A percentile compares a stretch with the other conserved stretches of the same genome.
phyloP scores from a whole-genome alignment of 1,284 basidiomycete species.

The Ceratobasidium sp. region DNA sequence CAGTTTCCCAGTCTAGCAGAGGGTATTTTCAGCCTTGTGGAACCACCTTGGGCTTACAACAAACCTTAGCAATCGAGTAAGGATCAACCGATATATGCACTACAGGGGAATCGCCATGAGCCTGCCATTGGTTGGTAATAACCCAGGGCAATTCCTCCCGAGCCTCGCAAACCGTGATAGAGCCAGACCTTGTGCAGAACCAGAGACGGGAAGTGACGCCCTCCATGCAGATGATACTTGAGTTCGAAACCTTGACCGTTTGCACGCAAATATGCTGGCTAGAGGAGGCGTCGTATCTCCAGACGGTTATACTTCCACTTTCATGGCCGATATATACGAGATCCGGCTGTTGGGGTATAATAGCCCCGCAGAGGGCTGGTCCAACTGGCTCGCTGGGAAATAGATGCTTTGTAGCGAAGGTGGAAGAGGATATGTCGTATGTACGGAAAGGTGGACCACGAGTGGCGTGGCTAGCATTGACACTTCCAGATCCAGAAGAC shows the following conservation, averaged over 20 bases:
- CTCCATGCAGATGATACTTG: constrained; percentile 81
- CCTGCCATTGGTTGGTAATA: constrained; percentile 90
- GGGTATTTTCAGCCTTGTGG: background rate
- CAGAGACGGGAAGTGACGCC: constrained; percentile 86
- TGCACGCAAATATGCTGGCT: constrained; percentile 68
- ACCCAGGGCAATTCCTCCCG: constrained; percentile 74
- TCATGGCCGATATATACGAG: constrained; percentile 93
- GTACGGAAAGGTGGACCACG: constrained; percentile 80
- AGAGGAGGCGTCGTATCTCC: constrained; percentile 59
- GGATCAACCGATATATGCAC: constrained; percentile 77
- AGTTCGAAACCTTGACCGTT: constrained; percentile 81
- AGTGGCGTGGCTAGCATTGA: constrained; percentile 55
- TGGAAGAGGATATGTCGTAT: constrained; percentile 72
- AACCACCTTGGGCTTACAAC: constrained; percentile 51
- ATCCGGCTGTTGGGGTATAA: constrained; percentile 76
- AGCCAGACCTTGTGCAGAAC: constrained; percentile 86
- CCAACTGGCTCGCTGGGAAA: constrained; percentile 66
- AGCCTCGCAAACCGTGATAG: constrained; percentile 87
- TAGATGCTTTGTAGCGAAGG: constrained; percentile 29
- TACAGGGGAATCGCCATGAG: constrained; percentile 86
- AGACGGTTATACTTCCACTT: constrained; percentile 87
- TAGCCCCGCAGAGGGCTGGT: constrained; percentile 82
- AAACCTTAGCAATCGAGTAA: constrained; percentile 73
- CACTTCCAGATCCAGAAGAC: constrained; percentile 51
- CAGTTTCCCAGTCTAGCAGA: constrained; percentile 61